Evolutionary conservation across 352 stramenopile species (phyloP).

Genomic region (Phytophthora pluvialis): DNA sequence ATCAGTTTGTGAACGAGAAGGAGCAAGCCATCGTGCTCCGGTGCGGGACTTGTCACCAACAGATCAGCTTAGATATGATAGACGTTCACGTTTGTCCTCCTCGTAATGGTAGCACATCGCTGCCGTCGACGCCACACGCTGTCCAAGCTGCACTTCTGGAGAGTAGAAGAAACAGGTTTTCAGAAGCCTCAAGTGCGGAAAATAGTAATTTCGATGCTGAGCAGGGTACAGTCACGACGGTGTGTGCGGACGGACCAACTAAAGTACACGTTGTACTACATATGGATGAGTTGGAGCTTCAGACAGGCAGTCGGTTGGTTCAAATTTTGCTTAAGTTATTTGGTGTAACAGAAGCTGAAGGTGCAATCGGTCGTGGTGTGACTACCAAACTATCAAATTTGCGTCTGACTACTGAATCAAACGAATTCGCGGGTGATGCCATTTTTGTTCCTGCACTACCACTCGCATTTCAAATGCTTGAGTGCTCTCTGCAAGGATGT

Average conservation of each 20-base stretch:
- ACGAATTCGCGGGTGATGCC: slow-evolving; percentile 63
- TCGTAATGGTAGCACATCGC: slow-evolving; percentile 18
- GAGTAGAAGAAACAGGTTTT: slow-evolving; percentile 32
- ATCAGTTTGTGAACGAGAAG: slow-evolving; percentile 60
- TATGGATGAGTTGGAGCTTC: slow-evolving; percentile 61
- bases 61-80: slow-evolving; percentile 66
- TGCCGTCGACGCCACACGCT: slow-evolving; percentile 24
- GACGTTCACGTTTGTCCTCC: slow-evolving; percentile 55
- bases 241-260: not conserved
- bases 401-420: slow-evolving; percentile 67
- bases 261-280: slow-evolving; percentile 49
- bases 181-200: slow-evolving; percentile 22
- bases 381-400: slow-evolving; percentile 40
- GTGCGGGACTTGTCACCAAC: slow-evolving; percentile 64
- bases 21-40: slow-evolving; percentile 57
- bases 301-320: slow-evolving; percentile 46
- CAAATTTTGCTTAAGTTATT: slow-evolving; percentile 44
- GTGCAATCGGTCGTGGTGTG: slow-evolving; percentile 28
- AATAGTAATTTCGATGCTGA: slow-evolving; percentile 3
- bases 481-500: slow-evolving; percentile 69
- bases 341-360: slow-evolving; percentile 7
- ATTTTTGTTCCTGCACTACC: slow-evolving; percentile 73
- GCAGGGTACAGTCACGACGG: not conserved
- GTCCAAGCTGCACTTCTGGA: not conserved
- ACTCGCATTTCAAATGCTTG: slow-evolving; percentile 74